phyloP scores from a whole-genome alignment of 2,329 filamentous ascomycete genomes.

The Fusarium sp. region DNA sequence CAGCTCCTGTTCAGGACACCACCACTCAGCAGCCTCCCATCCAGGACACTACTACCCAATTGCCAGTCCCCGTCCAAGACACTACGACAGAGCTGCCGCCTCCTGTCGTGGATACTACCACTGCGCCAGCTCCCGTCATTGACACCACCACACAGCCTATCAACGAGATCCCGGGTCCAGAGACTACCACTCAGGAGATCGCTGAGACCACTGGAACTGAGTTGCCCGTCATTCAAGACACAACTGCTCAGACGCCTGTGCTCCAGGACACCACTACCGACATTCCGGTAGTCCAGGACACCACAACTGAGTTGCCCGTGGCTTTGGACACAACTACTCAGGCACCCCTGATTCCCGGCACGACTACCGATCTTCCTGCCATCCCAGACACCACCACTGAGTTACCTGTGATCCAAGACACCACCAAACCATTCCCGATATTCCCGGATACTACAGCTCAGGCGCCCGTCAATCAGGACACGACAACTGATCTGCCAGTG shows the following conservation, averaged over 20 bases:
- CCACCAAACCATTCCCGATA: no score
- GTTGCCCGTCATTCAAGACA: neutral
- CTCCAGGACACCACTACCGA: neutral
- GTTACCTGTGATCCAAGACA: neutral
- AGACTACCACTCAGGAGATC: neutral
- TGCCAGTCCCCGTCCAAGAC: neutral
- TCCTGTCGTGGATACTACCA: neutral
- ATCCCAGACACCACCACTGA: constrained; percentile 6
- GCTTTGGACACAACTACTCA: neutral
- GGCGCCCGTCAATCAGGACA: neutral
- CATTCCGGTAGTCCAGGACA: neutral
- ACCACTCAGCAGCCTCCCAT: neutral
- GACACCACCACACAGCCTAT: constrained; percentile 6
- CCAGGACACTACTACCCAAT: neutral
- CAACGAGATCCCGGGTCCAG: neutral
- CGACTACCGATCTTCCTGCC: neutral
- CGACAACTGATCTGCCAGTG: neutral
- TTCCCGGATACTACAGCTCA: constrained; percentile 11
- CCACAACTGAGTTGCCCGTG: neutral
- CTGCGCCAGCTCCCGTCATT: neutral
- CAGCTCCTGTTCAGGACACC: neutral
- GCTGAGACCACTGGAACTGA: neutral
- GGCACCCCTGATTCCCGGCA: no score
- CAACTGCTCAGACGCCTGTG: neutral
- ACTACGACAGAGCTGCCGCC: constrained; percentile 1